Base-by-base conservation (phyloP, 1,284 basidiomycete species). In the Cryptococcus sp. region DNA sequence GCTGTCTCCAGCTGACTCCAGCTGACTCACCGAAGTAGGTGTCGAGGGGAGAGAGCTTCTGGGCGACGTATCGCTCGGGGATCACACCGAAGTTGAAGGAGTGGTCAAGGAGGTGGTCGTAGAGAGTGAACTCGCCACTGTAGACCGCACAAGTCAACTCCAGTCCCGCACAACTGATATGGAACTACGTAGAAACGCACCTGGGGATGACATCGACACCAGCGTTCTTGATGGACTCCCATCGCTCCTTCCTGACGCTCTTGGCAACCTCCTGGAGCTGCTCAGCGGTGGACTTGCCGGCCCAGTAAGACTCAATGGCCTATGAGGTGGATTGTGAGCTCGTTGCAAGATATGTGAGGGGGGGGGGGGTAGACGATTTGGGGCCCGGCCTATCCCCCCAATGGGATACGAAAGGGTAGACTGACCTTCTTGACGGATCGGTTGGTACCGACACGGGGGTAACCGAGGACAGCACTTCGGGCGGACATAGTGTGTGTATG, bases 31-130 rank as follows among this genome's bases (percentile, higher is more conserved):
- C 92, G 70, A 97, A 97, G 82, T 91, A 97, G 76, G 93, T 87
- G 82, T 99, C 96, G 66, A 98, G 87, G 58, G 86, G 82, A 46
- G 89, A 89, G 55, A 99, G 83, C 63, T 87, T 87, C 68, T 91
- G 89, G 63, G 88, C 87, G 63, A 86, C 82, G 80, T 98, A 98
- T 69, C 94, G 91, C 79, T 91, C 86, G 67, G 96, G 96, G 76
- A 98, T 91, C 70, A 89, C 92, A 79, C 96, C 96, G 84, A 99
- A 96, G 57, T 90, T 88, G 71, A 88, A 86, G 65, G 93, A 95
- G 80, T 95, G 91, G 81, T 99, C 96, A 70, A 99, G 88, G 73
- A 98, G 91, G 79, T 97, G 93, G 81, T 99, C 96, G 79, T 98
- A 99, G 67, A 98, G 87, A 46, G 95, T 89, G 80, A 98, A 99